Base-by-base conservation (phyloP, 345 rosid species). In the Eucalyptus curtisii region DNA sequence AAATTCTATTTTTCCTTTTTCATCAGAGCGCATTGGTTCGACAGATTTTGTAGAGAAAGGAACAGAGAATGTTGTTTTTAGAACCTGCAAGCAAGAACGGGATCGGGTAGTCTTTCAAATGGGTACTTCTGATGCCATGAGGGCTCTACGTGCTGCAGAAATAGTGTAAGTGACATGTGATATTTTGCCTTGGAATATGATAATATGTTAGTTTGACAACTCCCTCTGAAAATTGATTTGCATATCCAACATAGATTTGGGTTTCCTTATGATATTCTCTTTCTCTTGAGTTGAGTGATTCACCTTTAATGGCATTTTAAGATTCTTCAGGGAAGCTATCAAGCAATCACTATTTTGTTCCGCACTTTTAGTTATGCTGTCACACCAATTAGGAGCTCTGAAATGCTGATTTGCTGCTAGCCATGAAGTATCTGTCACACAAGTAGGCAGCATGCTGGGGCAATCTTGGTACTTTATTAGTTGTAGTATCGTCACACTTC, bases 61-160 rank as follows among this genome's bases (percentile, higher is more conserved):
- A 89, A 94, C 99, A 6, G 92, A 93, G 12, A 95, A 90, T 91
- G 93, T 97, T 79, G 97, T 96, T 80, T 97, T 97, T 88, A 93
- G 99, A 90, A 96, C 99, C 88, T 97, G 97, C 92, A 86, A 89
- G 68, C 91, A 90, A 90, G 99, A 97, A 90, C 92, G 90, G 86
- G 90, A 91, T 30, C 96, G 64, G 44, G 96, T 97, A 49, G 98
- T 96, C 59, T 95, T 96, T 90, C 99, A 96, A 88, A 93, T 97
- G 93, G 99, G 99, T 76, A 97, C 99, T 89, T 95, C 99, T 88
- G 96, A 97, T 95, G 98, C 99, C 86, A 94, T 92, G 85, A 97
- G 99, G 91, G 99, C 99, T 86, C 89, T 97, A 86, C 93, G 90
- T 30, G 97, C 99, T 88, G 95, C 99, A 90, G 92, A 95, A 91